Evolutionary conservation across 768 basidiomycete species (phyloP), one percentile per base, ranked within the genome.

Genomic region (Clitopilus passeckerianus): DNA sequence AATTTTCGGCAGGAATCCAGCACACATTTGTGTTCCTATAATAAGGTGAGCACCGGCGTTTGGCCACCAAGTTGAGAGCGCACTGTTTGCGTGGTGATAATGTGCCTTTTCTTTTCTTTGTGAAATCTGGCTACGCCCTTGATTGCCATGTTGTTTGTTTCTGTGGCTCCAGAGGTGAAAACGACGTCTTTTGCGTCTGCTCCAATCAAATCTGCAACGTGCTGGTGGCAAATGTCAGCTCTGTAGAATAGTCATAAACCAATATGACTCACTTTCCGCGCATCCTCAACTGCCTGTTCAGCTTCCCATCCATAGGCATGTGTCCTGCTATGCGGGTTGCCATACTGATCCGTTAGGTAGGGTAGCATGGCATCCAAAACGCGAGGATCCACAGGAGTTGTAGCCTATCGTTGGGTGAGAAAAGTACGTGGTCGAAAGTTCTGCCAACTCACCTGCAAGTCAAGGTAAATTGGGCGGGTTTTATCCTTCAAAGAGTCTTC

Each of bases 261-360:
- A 15, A 20, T 15, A 37, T 14, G 46, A 58, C 66, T 34, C 55
- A 87, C 94, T 81, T 91, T 87, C 57, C 97, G 85, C 2, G 94
- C 95, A 61, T 89, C 86, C 69, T 98, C 97, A 6, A 97, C 92
- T 0, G 90, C 97, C 67, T 88, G 81, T 68, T 99, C 97, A 6
- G 96, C 93, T 75, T 99, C 97, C 97, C 97, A 99, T 3, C 97
- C 97, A 72, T 98, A 99, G 0, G 97, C 94, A 74, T 99, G 97
- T 27, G 97, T 98, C 58, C 97, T 86, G 71, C 93, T 95, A 71
- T 98, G 97, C 8, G 97, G 96, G 74, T 98, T 99, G 4, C 97
- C 97, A 68, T 90, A 98, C 71, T 93, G 93, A 71, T 98, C 93
- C 5, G 95, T 96, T 64, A 95, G 75, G 74, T 85, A 98, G 0